Conservation (phyloP, 768 basidiomycete species). For the Astraeus odoratus region DNA sequence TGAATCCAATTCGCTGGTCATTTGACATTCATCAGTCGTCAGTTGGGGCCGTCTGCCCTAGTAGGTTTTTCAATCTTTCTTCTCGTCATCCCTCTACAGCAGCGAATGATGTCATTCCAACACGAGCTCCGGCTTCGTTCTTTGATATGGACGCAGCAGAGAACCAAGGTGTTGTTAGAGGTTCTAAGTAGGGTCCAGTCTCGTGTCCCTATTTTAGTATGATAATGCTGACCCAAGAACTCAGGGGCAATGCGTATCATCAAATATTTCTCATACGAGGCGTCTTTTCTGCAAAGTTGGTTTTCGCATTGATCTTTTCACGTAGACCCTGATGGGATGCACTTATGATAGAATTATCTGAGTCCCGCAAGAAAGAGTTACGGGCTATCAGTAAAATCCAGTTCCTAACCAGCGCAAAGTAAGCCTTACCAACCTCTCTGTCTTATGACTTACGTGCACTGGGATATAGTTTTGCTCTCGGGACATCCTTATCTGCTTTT, state of each 20-base stretch:
- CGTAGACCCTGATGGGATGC: too few relatives aligned
- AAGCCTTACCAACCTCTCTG: too few relatives aligned
- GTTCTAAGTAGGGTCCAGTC: constrained; percentile 39
- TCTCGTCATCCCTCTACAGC: constrained; percentile 55
- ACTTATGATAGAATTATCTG: constrained; percentile 53
- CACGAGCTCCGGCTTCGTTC: constrained; percentile 46
- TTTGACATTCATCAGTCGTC: background rate
- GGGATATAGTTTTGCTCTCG: constrained; percentile 42
- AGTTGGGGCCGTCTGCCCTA: constrained; percentile 66
- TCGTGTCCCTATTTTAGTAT: background rate
- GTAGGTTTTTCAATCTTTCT: constrained; percentile 65
- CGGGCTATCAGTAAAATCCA: constrained; percentile 50
- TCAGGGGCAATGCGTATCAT: constrained; percentile 63
- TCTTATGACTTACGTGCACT: too few relatives aligned
- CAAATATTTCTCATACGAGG: constrained; percentile 71
- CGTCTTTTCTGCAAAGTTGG: constrained; percentile 57
- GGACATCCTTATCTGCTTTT: constrained; percentile 54
- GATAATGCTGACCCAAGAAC: background rate
- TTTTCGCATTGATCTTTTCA: constrained; percentile 1
- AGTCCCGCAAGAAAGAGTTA: constrained; percentile 49
- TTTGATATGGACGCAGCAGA: constrained; percentile 56
- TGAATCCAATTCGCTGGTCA: background rate
- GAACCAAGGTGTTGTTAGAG: constrained; percentile 63
- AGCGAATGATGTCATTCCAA: constrained; percentile 54
- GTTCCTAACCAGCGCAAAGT: constrained; percentile 58